Conservation (phyloP, 108 stramenopile genomes). For the Mayamaea pseudoterrestris region DNA sequence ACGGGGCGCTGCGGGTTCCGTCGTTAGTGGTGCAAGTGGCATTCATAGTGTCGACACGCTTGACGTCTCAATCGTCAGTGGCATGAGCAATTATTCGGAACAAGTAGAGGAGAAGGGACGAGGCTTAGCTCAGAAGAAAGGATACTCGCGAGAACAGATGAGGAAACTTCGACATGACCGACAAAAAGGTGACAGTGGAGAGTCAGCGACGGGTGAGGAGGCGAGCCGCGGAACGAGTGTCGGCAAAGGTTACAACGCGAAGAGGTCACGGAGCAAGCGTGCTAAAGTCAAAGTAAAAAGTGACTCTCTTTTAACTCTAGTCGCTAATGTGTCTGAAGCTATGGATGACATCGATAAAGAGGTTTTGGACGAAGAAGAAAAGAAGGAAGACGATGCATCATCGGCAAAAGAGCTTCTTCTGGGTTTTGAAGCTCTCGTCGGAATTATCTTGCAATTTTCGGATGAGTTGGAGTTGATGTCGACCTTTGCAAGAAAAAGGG, state of each 20-base stretch:
- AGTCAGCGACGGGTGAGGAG: too few relatives aligned
- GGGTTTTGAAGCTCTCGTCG: constrained; percentile 35
- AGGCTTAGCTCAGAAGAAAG: background rate
- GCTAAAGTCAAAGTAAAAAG: constrained; percentile 19
- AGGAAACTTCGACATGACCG: too few relatives aligned
- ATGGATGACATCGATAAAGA: constrained; percentile 25
- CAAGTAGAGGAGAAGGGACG: too few relatives aligned
- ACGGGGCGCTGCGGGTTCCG: too few relatives aligned
- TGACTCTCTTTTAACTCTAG: constrained; percentile 22
- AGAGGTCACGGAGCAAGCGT: constrained; percentile 9
- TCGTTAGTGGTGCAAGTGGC: too few relatives aligned
- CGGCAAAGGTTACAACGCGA: constrained; percentile 1
- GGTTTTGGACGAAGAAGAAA: background rate
- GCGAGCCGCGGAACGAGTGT: background rate
- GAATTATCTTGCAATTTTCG: constrained; percentile 30
- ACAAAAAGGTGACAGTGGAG: too few relatives aligned
- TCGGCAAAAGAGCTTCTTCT: constrained; percentile 20
- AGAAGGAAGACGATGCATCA: constrained; percentile 8
- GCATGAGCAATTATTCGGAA: too few relatives aligned
- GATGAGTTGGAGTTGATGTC: constrained; percentile 37
- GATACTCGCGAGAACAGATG: background rate
- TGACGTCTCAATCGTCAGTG: too few relatives aligned
- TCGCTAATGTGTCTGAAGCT: constrained; percentile 25
- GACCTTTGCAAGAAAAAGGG: constrained; percentile 25
- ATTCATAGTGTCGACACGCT: too few relatives aligned